Conservation (phyloP, 2,329 filamentous ascomycete species). For the Pseudocercospora eumusae region DNA sequence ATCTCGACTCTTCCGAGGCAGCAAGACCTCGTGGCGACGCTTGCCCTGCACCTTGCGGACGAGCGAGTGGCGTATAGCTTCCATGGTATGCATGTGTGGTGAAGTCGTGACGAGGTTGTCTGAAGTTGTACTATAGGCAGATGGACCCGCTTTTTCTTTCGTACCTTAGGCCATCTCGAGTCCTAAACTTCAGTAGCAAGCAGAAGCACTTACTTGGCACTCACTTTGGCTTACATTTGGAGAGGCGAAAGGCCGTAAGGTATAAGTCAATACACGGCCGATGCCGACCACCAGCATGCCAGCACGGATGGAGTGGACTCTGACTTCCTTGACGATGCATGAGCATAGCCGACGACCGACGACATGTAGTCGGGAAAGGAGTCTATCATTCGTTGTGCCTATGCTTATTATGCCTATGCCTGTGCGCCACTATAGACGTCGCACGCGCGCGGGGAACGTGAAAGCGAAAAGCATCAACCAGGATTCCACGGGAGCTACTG, state of each 20-base stretch:
- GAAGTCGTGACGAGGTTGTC: neutral
- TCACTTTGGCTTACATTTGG: too few relatives aligned
- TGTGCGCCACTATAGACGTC: too few relatives aligned
- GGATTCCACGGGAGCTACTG: neutral
- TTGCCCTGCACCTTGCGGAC: neutral
- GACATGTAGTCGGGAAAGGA: neutral
- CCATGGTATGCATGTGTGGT: neutral
- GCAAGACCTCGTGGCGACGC: neutral
- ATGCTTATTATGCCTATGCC: too few relatives aligned
- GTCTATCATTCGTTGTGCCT: neutral
- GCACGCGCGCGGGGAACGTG: neutral
- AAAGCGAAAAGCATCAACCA: neutral
- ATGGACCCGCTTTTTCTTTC: neutral
- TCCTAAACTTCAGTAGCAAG: too few relatives aligned
- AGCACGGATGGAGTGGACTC: neutral
- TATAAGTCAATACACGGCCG: too few relatives aligned
- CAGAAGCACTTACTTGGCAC: too few relatives aligned
- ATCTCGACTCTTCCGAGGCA: neutral
- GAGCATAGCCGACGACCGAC: too few relatives aligned
- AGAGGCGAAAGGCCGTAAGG: too few relatives aligned
- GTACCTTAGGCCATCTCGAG: neutral
- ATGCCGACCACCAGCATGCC: too few relatives aligned
- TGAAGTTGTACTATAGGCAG: neutral
- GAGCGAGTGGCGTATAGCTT: neutral
- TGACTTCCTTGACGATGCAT: too few relatives aligned